Evolutionary conservation across 2,329 filamentous ascomycete species (phyloP), one percentile per base, ranked within the genome.

Genomic region (Sclerotinia borealis): DNA sequence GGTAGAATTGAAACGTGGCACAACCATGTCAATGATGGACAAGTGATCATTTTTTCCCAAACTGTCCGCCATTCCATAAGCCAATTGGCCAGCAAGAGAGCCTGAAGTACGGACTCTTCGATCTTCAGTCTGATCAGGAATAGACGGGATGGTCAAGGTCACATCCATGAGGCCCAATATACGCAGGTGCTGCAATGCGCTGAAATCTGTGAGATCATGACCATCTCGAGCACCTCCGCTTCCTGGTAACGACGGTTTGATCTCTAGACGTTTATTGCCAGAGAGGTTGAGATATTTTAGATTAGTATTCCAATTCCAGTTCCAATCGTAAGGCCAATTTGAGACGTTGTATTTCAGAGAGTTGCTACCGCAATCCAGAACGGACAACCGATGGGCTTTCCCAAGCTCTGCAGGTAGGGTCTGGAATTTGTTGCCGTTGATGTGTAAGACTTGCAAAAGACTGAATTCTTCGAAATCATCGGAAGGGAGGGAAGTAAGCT

Each of bases 271-370:
- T 76, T 96, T 97, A 79, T 99, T 99, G 59, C 95, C 95, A 0
- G 93, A 98, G 72, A 99, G 81, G 73, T 98, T 99, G 67, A 99
- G 87, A 73, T 96, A 99, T 67, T 93, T 90, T 68, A 99, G 79
- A 71, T 97, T 96, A 55, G 90, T 91, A 72, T 99, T 99, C 82
- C 95, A 91, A 73, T 98, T 98, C 95, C 95, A 99, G 72, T 99
- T 99, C 95, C 95, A 99, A 75, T 99, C 95, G 74, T 99, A 99
- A 0, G 93, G 95, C 82, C 96, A 96, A 73, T 99, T 99, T 36
- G 92, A 95, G 54, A 99, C 96, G 74, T 99, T 99, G 83, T 99
- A 99, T 76, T 98, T 99, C 63, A 99, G 81, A 27, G 85, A 87
- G 74, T 99, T 99, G 81, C 91, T 97, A 65, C 93, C 93, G 67